Percentiles rank a stretch among this genome's conserved stretches.
phyloP scores from a whole-genome alignment of 495 filamentous ascomycete species.

The Xylona heveae region DNA sequence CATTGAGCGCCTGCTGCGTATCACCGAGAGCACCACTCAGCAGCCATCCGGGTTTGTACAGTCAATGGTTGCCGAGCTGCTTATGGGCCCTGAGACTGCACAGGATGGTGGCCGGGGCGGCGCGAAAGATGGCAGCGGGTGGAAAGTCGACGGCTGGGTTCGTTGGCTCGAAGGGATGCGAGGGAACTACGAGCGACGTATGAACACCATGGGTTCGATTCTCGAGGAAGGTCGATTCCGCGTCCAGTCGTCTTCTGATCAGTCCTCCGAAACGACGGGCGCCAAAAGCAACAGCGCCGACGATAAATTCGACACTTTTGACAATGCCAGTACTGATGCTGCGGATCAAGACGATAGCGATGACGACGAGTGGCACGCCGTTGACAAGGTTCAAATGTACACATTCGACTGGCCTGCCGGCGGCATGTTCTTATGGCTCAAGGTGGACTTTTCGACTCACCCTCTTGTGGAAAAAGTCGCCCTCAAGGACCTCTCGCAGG shows the following conservation, averaged over 20 bases:
- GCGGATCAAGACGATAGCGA: no score
- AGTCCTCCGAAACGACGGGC: slow-evolving; percentile 7
- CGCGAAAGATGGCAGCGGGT: slow-evolving; percentile 27
- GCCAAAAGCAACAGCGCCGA: no score
- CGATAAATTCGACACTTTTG: slow-evolving; percentile 15
- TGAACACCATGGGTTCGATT: slow-evolving; percentile 49
- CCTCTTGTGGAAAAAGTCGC: slow-evolving; percentile 35
- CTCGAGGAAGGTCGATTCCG: slow-evolving; percentile 42
- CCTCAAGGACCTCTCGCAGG: slow-evolving; percentile 24
- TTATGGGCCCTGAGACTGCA: slow-evolving; percentile 41
- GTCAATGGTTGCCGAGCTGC: slow-evolving; percentile 48
- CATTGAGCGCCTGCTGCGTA: slow-evolving; percentile 47
- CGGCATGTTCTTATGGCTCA: slow-evolving; percentile 86
- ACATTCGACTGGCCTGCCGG: slow-evolving; percentile 61
- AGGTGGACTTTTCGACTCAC: slow-evolving; percentile 43
- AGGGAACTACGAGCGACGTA: slow-evolving; percentile 60
- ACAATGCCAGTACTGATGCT: no score
- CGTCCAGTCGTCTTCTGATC: slow-evolving; percentile 25
- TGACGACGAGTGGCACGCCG: slow-evolving; percentile 38
- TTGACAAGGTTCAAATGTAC: slow-evolving; percentile 49
- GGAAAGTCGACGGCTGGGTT: slow-evolving; percentile 75
- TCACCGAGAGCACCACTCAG: slow-evolving; percentile 55
- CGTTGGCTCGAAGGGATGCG: slow-evolving; percentile 72
- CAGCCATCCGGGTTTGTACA: slow-evolving; percentile 83
- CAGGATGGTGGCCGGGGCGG: slow-evolving; percentile 17